Base-by-base conservation (phyloP, 202 grass and related monocot genomes). In the Saccharum hybrid region DNA sequence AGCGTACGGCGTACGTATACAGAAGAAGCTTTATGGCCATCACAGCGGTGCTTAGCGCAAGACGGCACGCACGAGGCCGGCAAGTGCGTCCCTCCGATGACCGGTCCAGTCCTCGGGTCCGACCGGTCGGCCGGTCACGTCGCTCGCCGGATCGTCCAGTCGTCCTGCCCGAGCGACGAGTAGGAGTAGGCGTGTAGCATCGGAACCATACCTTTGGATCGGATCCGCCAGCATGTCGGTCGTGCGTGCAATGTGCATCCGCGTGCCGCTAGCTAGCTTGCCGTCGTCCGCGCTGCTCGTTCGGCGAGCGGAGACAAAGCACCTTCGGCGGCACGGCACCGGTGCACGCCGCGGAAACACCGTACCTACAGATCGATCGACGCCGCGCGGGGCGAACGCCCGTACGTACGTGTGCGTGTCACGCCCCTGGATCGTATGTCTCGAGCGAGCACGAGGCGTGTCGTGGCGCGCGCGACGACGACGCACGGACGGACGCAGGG, bases 51-150 rank as follows among this genome's bases (percentile, higher is more conserved):
- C 76, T 49, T 70, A 23, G 67, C 67, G 67, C n/a, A 14, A 49
- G 40, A 49, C 23, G 76, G 76, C 61, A 79, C 42, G 76, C 76
- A 66, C 61, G 76, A 63, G 18, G 10, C 76, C 63, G 18, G 63
- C 63, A 54, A 80, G 46, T 11, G 77, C 76, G 52, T 1, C 1
- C 18, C 66, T 19, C 8, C 3, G 60, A 30, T 31, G 46, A 5
- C 19, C 19, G 5, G 54, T 57, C 56, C 56, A 22, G 56, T 21
- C 52, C 7, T 56, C 52, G 52, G 46, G 5, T 49, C 46, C 46
- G 46, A 49, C 46, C 13, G 46, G 4, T 49, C 46, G 13, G 46
- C 46, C 46, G 13, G 46, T 49, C 46, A 15, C 46, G 5, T 54
- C 51, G 49, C 1, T 52, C 51, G 16, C 51, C 51, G 51, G 51